Base-by-base conservation (phyloP, 202 grass and related monocot genomes). In the Carex arenaria region DNA sequence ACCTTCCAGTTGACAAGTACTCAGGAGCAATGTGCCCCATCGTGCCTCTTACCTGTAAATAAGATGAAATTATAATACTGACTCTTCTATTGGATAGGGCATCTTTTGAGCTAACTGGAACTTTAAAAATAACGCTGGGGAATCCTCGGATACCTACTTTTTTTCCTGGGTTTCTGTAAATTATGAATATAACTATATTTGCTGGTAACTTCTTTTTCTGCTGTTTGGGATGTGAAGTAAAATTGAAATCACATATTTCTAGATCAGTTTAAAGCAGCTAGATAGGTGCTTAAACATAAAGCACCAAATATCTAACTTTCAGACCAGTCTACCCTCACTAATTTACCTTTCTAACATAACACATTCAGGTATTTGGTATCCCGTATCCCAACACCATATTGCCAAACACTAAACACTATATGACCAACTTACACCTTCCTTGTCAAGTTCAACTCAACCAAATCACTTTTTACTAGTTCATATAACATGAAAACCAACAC, bases 11-110 rank as follows among this genome's bases (percentile, higher is more conserved):
- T 63, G 84, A 91, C 40, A 98, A 65, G 87, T 98, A 98, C 86
- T 98, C 95, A 1, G 92, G 95, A 80, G 95, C 95, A 83, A 98
- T 93, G 76, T 98, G 92, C 65, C 95, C 91, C 85, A 93, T 91
- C 18, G 95, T 98, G 13, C 95, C 95, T 11, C 95, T 86, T 9
- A 77, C 72, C 72, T 77, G 72, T 34, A n/a, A 34, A 34, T 26
- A n/a, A 75, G 3, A 34, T 30, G 49, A 54, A 34, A 6, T 28
- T 34, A 36, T 55, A 56, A 77, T 14, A 57, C 28, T 5, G 51
- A 2, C 18, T 57, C 5, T 77, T 30, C 67, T 17, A 74, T 54
- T 74, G 19, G 20, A 26, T 18, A 5, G 1, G 8, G 26, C 52
- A 57, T 77, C 20, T 77, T 34, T 34, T 56, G 30, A 53, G 22